Evolutionary conservation across 331 rosid species (phyloP), one percentile per base, ranked within the genome.

Genomic region (Quercus lobata): DNA sequence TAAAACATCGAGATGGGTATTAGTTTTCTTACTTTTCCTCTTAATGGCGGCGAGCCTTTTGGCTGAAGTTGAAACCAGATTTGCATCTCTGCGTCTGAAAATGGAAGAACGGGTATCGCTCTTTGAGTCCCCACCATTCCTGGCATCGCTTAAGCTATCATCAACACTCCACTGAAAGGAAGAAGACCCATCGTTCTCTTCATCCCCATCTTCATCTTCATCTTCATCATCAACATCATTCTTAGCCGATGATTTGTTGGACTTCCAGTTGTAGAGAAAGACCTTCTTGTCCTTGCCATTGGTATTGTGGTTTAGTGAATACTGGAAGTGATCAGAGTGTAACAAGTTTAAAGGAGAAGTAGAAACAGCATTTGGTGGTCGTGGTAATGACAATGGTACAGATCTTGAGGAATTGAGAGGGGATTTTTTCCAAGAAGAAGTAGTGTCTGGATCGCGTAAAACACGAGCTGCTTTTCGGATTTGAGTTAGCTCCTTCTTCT

Each of bases 361-460:
- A 14, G 86, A 63, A 57, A 81, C 80, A 37, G 86, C 81, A 4
- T 11, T 49, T 49, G 55, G 55, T 49, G 55, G 55, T 49, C 15
- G 1, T 14, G 55, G 55, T 49, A 49, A 49, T 49, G 55, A 49
- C 5, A 73, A 72, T 5, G 85, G 81, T 1, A 85, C 89, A 76
- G 98, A 92, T 92, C 96, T 90, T 72, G 98, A 83, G n/a, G 96
- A 90, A 56, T 82, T 85, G 18, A 91, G 89, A 12, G 98, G 98
- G 4, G 97, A 92, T 81, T 91, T 90, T 81, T 91, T 90, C 98
- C 97, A 93, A 0, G 99, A 93, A 46, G 97, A 91, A 0, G 97
- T 93, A 0, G 99, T 96, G 4, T 97, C 99, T 1, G 99, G 99
- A 92, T 96, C 99, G 56, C 99, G 92, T 18, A 96, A 88, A 18